A percentile compares a stretch with the other conserved stretches of the same genome.
Conservation (phyloP, 371 early-diverging fungal species). For the Mucor lusitanicus region DNA sequence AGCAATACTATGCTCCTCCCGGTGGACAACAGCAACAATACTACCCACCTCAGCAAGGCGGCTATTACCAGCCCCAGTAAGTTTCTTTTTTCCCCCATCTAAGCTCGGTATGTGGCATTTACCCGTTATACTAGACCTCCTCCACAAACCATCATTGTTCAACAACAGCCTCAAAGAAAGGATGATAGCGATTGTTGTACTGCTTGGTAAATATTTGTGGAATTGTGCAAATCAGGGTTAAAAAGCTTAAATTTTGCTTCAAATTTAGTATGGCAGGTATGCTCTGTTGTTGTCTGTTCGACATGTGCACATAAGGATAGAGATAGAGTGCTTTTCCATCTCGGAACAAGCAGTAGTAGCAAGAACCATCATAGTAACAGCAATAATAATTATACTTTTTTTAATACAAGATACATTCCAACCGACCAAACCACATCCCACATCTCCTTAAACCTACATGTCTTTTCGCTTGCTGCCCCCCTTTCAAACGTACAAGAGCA, state of each 20-base stretch:
- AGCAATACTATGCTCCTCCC: conserved; percentile 19
- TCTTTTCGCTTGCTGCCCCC: background rate
- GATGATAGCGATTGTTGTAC: conserved; percentile 35
- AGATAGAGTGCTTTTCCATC: background rate
- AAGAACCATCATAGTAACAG: background rate
- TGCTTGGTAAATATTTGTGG: conserved; percentile 30
- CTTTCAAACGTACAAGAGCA: background rate
- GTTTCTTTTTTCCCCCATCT: background rate
- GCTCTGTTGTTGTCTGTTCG: conserved; percentile 31
- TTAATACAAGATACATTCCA: background rate
- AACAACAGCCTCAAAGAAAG: conserved; percentile 27
- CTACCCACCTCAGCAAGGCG: conserved; percentile 17
- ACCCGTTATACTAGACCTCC: no score
- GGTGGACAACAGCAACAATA: conserved; percentile 11
- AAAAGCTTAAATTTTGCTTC: background rate
- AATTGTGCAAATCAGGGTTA: background rate
- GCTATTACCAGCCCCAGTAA: conserved; percentile 33
- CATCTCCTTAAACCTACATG: background rate
- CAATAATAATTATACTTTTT: conserved; percentile 1
- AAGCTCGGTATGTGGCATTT: background rate
- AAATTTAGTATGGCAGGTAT: conserved; percentile 27
- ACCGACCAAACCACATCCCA: background rate
- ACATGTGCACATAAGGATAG: conserved; percentile 20
- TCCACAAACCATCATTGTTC: conserved; percentile 32
- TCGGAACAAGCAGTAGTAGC: background rate